phyloP scores from a whole-genome alignment of 345 rosid genomes.

The Ceriops zippeliana region DNA sequence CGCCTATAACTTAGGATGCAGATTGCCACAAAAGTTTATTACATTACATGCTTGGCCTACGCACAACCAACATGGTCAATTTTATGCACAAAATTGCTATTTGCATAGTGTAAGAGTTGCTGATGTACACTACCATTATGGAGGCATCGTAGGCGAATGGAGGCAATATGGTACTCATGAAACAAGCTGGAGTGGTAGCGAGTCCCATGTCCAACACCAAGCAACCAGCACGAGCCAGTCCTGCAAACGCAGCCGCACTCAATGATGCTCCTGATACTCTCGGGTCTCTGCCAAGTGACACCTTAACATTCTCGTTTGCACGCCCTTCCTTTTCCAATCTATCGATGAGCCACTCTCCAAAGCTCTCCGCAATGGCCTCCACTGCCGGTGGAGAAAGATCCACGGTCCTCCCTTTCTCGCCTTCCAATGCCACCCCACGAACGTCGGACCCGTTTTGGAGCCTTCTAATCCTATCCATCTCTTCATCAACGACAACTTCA shows the following conservation, averaged over 20 bases:
- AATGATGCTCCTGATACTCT: constrained; percentile 58
- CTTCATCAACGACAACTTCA: constrained; percentile 55
- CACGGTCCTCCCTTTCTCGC: constrained; percentile 72
- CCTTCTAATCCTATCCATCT: constrained; percentile 67
- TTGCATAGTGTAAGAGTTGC: no score
- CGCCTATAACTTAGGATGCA: no score
- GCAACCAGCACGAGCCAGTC: constrained; percentile 80
- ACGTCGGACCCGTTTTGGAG: constrained; percentile 91
- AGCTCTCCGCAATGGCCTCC: constrained; percentile 88
- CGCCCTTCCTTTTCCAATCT: constrained; percentile 38
- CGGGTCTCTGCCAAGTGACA: constrained; percentile 84
- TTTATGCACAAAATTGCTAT: not conserved
- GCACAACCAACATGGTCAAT: not conserved
- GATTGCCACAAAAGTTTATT: no score
- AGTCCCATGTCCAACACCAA: constrained; percentile 77
- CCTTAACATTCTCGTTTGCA: constrained; percentile 34
- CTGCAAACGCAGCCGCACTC: constrained; percentile 74
- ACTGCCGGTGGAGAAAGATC: constrained; percentile 76
- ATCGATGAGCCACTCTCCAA: constrained; percentile 76
- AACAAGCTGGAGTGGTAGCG: constrained; percentile 96
- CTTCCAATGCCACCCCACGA: constrained; percentile 86
- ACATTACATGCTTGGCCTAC: not conserved
- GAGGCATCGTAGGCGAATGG: constrained; percentile 82
- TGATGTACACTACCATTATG: constrained; percentile 51
- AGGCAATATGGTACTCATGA: constrained; percentile 74